Conservation (phyloP, 495 filamentous ascomycete genomes). For the Penicillium fimorum region DNA sequence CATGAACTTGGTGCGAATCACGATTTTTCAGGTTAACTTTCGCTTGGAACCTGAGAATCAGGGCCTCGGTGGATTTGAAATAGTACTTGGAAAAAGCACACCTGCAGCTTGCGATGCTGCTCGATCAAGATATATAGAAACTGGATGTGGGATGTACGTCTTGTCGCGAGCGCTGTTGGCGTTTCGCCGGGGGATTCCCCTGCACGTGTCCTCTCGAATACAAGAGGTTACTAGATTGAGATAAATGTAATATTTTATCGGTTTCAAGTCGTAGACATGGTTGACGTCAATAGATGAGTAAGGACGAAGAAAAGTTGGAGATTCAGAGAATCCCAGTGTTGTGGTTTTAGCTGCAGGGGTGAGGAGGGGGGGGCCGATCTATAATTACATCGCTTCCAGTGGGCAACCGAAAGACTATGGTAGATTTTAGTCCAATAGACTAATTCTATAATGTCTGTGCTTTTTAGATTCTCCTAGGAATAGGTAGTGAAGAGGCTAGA, state of each 20-base stretch:
- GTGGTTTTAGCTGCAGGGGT: constrained; percentile 45
- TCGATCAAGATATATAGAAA: background rate
- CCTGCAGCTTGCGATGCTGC: background rate
- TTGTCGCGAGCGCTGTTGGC: background rate
- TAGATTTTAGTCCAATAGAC: constrained; percentile 20
- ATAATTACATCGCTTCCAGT: constrained; percentile 32
- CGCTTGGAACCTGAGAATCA: background rate
- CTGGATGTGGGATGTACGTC: background rate
- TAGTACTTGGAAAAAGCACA: background rate
- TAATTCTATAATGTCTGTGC: constrained; percentile 17
- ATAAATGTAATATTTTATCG: background rate
- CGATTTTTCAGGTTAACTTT: background rate
- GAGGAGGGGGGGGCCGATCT: constrained; percentile 24
- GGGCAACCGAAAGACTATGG: constrained; percentile 14
- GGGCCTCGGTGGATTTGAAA: background rate
- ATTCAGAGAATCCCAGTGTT: constrained; percentile 32
- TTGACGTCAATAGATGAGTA: constrained; percentile 7
- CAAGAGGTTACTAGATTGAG: background rate
- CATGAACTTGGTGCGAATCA: constrained; percentile 19
- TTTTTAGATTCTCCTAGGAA: background rate
- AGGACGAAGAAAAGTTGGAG: constrained; percentile 9
- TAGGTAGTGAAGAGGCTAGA: background rate
- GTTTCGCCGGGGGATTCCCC: background rate
- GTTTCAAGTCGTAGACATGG: constrained; percentile 8
- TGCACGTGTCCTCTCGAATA: background rate